Evolutionary conservation across 2,329 filamentous ascomycete species (phyloP), one percentile per base, ranked within the genome.

Genomic region (Aureobasidium sp.): DNA sequence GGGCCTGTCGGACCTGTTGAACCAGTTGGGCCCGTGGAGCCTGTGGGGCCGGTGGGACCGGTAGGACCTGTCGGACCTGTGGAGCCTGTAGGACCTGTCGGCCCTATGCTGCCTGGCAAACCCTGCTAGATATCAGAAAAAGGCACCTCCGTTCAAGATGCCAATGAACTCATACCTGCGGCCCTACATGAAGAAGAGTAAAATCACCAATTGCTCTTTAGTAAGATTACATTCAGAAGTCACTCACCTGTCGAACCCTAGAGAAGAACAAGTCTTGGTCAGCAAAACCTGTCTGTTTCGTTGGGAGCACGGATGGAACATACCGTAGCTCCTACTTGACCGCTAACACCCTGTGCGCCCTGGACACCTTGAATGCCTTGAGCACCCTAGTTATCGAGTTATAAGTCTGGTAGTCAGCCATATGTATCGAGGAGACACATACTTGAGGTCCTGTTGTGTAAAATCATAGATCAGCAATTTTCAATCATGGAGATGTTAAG

Each of bases 51-150:
- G 9, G 2, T 31, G 7, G 43, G 25, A 10, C 43, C 43, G 31
- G 11, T 47, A 6, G 42, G 42, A 8, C 42, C 42, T 11, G 6
- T 27, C 8, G 42, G 13, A 7, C 42, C 42, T 17, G 23, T 38
- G 7, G 37, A n/a, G 17, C 35, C 62, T 15, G 29, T 49, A 4
- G 21, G 61, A 61, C 57, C 68, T 60, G 40, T 64, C 42, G 37
- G 43, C 27, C 47, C 63, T 60, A 50, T 37, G 19, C 10, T 37
- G 3, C 47, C 47, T 10, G 10, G 31, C 9, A 19, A 17, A 19
- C 47, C 45, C 45, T 46, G 9, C 15, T 8, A 7, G 9, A 10
- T 6, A 4, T 46, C 8, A 46, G 25, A 10, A 15, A 3, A 27
- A 29, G 17, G 5, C 9, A 8, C 3, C 3, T n/a, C 15, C 3